Evolutionary conservation across 352 stramenopile genomes (phyloP).

Genomic region (Ophiocytium majus): DNA sequence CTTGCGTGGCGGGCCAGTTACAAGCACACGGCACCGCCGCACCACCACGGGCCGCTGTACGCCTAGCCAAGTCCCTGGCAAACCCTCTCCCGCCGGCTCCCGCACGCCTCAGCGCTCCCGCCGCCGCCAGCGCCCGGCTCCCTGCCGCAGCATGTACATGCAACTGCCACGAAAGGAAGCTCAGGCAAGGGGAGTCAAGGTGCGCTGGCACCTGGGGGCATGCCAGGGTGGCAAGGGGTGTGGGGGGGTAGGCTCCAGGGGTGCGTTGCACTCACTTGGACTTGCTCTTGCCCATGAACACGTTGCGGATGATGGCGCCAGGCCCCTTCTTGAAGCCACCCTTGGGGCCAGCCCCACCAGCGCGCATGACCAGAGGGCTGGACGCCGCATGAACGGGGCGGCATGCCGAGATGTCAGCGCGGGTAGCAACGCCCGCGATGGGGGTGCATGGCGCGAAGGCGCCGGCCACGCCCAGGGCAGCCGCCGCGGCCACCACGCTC

Average conservation of each 20-base stretch:
- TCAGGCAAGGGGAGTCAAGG: too few species aligned
- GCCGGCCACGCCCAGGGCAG: not conserved
- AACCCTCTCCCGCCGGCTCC: too few species aligned
- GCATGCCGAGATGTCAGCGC: not conserved
- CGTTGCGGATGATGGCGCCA: slow-evolving; percentile 9
- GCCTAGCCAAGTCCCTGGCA: too few species aligned
- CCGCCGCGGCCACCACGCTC: not conserved
- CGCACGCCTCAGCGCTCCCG: too few species aligned
- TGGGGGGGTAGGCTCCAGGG: too few species aligned
- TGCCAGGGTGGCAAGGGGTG: too few species aligned
- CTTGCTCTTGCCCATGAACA: slow-evolving; percentile 23
- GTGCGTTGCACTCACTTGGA: slow-evolving; percentile 18
- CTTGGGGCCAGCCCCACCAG: not conserved
- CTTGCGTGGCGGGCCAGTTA: not conserved
- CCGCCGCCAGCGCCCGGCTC: too few species aligned
- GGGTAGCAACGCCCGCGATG: not conserved
- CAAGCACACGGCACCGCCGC: not conserved
- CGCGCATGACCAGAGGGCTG: not conserved
- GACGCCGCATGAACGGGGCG: not conserved
- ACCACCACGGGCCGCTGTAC: too few species aligned
- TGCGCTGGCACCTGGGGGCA: too few species aligned
- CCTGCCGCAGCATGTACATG: too few species aligned
- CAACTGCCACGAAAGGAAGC: too few species aligned
- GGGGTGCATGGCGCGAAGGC: not conserved
- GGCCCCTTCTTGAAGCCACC: slow-evolving; percentile 17